These are phyloP conservation scores for Botrytis squamosa DNA, from an alignment of 2,329 filamentous ascomycete genomes.

Conservation along the genomic window DNA sequence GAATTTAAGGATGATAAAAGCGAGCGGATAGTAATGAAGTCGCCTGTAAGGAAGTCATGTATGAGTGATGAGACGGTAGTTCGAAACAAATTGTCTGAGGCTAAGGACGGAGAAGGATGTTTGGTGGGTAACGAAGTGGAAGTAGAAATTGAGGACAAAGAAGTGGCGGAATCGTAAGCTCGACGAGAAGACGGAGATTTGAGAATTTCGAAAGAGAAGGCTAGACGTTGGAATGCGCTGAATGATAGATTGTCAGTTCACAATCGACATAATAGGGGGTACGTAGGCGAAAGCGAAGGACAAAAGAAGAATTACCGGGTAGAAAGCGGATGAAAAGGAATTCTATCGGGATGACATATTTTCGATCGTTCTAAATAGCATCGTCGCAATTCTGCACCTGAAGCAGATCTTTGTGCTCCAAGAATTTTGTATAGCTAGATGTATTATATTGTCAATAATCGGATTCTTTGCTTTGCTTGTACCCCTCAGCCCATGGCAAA, in stretches of 20 bases:
- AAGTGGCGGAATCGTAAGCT: conserved; percentile 42
- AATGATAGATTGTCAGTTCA: not conserved
- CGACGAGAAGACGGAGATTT: conserved; percentile 41
- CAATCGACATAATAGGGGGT: not conserved
- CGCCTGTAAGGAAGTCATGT: conserved; percentile 43
- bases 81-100: conserved; percentile 32
- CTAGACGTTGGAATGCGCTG: conserved; percentile 43
- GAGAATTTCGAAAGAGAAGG: conserved; percentile 44
- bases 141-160: conserved; percentile 34
- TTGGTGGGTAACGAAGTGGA: conserved; percentile 42
- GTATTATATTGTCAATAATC: conserved; percentile 23
- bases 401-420: conserved; percentile 39
- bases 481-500: not conserved
- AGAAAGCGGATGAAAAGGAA: conserved; percentile 41
- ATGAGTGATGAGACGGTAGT: conserved; percentile 42
- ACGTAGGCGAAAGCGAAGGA: not conserved
- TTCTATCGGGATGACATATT: conserved; percentile 44
- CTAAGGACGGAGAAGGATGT: conserved; percentile 31
- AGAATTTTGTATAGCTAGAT: conserved; percentile 42
- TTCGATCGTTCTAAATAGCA: conserved; percentile 44
- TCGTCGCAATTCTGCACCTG: conserved; percentile 42
- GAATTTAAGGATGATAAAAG: conserved; percentile 40
- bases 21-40: conserved; percentile 42
- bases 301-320: conserved; percentile 35
- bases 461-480: not conserved